Evolutionary conservation across 345 rosid species (phyloP), one percentile per base, ranked within the genome.

Genomic region (Camelina sativa): DNA sequence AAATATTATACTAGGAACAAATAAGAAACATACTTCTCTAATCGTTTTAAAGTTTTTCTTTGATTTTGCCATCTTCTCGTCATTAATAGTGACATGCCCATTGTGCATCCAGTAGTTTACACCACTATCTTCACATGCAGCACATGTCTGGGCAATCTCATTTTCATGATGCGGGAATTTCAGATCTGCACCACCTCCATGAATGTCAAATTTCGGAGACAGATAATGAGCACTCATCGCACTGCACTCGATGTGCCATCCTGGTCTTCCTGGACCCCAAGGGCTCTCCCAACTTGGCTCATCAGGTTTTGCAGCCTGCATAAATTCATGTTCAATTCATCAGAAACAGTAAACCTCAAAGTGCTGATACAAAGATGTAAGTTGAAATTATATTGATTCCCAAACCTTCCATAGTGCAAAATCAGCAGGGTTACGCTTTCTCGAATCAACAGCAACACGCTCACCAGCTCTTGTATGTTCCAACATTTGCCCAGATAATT

Each of bases 211-310:
- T 69, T 79, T 82, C 61, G 76, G 75, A 28, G 91, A 79, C 56
- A 91, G 84, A 81, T 86, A 87, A 66, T 80, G 85, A 30, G 84
- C 91, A 86, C 93, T 93, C 98, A 89, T 91, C n/a, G 98, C 97
- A 79, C 98, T 91, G 88, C 98, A 93, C 80, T 95, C 99, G 22
- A 95, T 95, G 73, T 95, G 97, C 97, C 99, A 92, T 43, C 97
- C 99, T 7, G 97, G 97, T 76, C 99, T 86, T 65, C 99, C 97
- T 55, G 30, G 87, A 76, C 96, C 97, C 99, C 99, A 92, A 0
- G 91, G 87, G 71, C 97, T 95, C 47, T 86, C 91, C 99, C 97
- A 95, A 35, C 86, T 81, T 62, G 91, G 92, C 75, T 95, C 99
- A 56, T 80, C 96, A 16, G 91, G 92, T 82, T 92, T 95, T 30